Percentiles rank a stretch among this genome's conserved stretches.
Conservation (phyloP, 768 basidiomycete genomes). For the Termitomyces sp. region DNA sequence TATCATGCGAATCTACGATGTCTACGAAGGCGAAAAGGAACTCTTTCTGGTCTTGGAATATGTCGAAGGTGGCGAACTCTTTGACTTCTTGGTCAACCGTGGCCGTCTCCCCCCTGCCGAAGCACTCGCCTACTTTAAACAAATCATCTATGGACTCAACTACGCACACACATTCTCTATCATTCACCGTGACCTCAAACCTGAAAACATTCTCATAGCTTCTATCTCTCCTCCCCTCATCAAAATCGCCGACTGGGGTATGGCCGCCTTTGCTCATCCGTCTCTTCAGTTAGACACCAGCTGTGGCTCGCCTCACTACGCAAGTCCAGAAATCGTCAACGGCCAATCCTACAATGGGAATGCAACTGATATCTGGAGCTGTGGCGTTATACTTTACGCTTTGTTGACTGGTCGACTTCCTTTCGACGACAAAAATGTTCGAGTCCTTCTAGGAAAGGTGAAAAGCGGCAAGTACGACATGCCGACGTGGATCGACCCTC, state of each 20-base stretch:
- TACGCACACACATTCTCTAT: conserved; percentile 98
- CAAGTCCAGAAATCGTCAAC: conserved; percentile 93
- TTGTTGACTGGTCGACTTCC: conserved; percentile 88
- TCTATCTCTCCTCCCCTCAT: conserved; percentile 76
- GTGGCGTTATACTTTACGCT: conserved; percentile 90
- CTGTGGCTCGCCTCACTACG: conserved; percentile 96
- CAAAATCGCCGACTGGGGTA: conserved; percentile 98
- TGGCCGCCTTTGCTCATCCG: conserved; percentile 93
- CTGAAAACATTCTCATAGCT: conserved; percentile 93
- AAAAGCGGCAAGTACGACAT: conserved; percentile 83
- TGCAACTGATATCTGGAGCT: conserved; percentile 95
- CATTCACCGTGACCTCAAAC: conserved; percentile 96
- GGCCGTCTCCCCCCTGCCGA: conserved; percentile 78
- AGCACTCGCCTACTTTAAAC: conserved; percentile 90
- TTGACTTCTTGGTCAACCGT: conserved; percentile 91
- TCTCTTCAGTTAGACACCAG: conserved; percentile 86
- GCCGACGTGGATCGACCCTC: conserved; percentile 75
- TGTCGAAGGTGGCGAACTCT: conserved; percentile 93
- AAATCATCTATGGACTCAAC: conserved; percentile 92
- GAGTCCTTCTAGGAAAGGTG: conserved; percentile 78
- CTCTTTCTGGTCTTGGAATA: conserved; percentile 94
- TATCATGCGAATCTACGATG: conserved; percentile 93
- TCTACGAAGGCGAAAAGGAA: conserved; percentile 89
- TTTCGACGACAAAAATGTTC: conserved; percentile 89
- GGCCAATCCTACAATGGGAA: conserved; percentile 87